Base-by-base conservation (phyloP, 2,329 filamentous ascomycete genomes). In the Fusarium succisae region DNA sequence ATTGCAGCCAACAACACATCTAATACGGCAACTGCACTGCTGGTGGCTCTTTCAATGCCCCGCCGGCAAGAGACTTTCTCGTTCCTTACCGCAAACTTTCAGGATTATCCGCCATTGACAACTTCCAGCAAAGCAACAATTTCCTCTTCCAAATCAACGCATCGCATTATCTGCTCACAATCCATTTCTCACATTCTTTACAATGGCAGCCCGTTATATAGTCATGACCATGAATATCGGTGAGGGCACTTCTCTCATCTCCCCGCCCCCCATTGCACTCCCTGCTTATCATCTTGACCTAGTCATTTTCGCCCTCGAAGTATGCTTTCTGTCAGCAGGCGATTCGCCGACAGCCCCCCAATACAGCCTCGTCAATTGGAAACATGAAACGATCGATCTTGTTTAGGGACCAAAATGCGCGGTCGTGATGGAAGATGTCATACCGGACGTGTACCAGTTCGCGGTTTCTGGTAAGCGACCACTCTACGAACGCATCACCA, bases 241-340 rank as follows among this genome's bases (percentile, higher is more conserved):
- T 76, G 54, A 3, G 20, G 6, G 1, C 6, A 28, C 8, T 8
- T 50, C 2, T 53, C n/a, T 14, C 17, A 8, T 15, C 6, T 15
- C n/a, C 22, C 15, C 28, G 9, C 28, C 15, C 28, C 30, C 28
- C 11, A 10, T 7, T 6, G 12, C 15, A 4, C 12, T 24, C 50
- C 15, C 18, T 26, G 2, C 50, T 53, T 37, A 53, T 9, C 13
- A 37, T 15, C 30, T 5, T 8, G 30, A 2, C 13, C 18, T 12
- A 76, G 73, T 71, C 24, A 47, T 76, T 15, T 37, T 76, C 24
- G 72, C 74, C 17, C 53, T 76, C 12, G 68, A 72, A 5, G 63
- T 75, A 13, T 76, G 72, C 43, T 63, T 76, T 26, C 61, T 76
- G 1, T 54, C 69, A 14, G 74, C 74, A 18, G 75, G 74, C 17